Percentiles rank a stretch among this genome's conserved stretches.
These are phyloP conservation scores for Pichia sp. DNA, from an alignment of 1,139 yeast species.

Conservation along the genomic window DNA sequence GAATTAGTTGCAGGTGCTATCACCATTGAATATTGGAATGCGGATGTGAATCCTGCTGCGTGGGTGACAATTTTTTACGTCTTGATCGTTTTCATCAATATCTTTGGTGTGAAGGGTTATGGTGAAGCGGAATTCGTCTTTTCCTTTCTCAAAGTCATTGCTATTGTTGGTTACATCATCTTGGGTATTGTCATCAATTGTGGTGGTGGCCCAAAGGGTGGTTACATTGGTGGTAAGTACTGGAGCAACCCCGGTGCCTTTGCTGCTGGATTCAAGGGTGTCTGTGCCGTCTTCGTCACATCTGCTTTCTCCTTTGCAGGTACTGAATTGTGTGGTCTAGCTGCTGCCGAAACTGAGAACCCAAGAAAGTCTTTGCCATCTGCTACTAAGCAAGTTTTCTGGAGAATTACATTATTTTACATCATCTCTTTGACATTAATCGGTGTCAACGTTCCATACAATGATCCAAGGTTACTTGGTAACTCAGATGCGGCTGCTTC, in stretches of 20 bases:
- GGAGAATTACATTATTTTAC: slow-evolving; percentile 64
- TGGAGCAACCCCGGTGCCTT: slow-evolving; percentile 59
- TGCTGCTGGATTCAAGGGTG: slow-evolving; percentile 65
- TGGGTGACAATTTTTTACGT: slow-evolving; percentile 62
- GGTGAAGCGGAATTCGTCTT: slow-evolving; percentile 64
- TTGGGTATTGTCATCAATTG: slow-evolving; percentile 61
- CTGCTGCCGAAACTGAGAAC: slow-evolving; percentile 77
- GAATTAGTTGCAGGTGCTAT: slow-evolving; percentile 69
- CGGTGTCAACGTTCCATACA: slow-evolving; percentile 64
- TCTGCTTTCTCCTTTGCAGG: slow-evolving; percentile 90
- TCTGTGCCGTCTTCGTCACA: slow-evolving; percentile 72
- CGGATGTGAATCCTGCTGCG: slow-evolving; percentile 49
- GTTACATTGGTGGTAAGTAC: slow-evolving; percentile 51
- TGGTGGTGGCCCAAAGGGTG: slow-evolving; percentile 61
- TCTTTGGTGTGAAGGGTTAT: slow-evolving; percentile 57
- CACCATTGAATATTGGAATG: slow-evolving; percentile 61
- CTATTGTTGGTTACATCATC: slow-evolving; percentile 59
- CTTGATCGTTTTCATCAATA: slow-evolving; percentile 46
- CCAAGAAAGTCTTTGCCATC: slow-evolving; percentile 63
- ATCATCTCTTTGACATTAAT: slow-evolving; percentile 51
- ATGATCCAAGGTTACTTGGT: slow-evolving; percentile 42
- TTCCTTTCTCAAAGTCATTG: slow-evolving; percentile 53
- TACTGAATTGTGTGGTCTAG: slow-evolving; percentile 73
- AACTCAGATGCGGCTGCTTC: slow-evolving; percentile 49
- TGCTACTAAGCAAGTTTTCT: slow-evolving; percentile 66